A percentile compares a stretch with the other conserved stretches of the same genome.
Evolutionary conservation across 495 filamentous ascomycete genomes (phyloP).

Genomic region (Aspergillus homomorphus): DNA sequence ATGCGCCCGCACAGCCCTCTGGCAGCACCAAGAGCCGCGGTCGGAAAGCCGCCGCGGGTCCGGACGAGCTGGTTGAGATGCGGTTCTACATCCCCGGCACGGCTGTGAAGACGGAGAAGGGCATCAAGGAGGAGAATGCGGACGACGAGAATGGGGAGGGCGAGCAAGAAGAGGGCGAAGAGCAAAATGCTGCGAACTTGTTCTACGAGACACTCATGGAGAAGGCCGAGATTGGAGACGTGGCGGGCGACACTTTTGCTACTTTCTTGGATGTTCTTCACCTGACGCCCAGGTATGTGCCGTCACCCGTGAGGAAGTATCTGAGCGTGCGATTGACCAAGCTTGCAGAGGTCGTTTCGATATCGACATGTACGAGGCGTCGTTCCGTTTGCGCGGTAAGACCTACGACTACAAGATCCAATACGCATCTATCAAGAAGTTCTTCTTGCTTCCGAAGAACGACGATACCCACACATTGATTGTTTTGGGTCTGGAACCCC

Average conservation of each 20-base stretch:
- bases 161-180: conserved; percentile 69
- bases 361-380: conserved; percentile 98
- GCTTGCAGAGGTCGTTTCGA: conserved; percentile 87
- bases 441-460: conserved; percentile 95
- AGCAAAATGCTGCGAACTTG: conserved; percentile 88
- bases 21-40: conserved; percentile 77
- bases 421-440: conserved; percentile 96
- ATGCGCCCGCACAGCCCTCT: conserved; percentile 62
- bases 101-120: conserved; percentile 77
- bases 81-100: conserved; percentile 97
- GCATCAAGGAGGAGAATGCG: conserved; percentile 53
- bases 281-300: conserved; percentile 83
- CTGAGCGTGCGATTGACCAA: conserved; percentile 27
- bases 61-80: conserved; percentile 96
- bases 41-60: conserved; percentile 81
- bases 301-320: background rate
- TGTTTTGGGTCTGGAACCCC: conserved; percentile 92
- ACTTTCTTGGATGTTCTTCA: conserved; percentile 97
- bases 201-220: conserved; percentile 98
- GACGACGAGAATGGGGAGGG: conserved; percentile 70
- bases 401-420: conserved; percentile 99
- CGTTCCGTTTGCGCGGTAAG: conserved; percentile 95
- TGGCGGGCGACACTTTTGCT: conserved; percentile 94
- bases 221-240: conserved; percentile 98
- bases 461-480: conserved; percentile 95